A percentile compares a stretch with the other conserved stretches of the same genome.
Conservation (phyloP, 2,329 filamentous ascomycete genomes). For the Akanthomyces uredinophilus region DNA sequence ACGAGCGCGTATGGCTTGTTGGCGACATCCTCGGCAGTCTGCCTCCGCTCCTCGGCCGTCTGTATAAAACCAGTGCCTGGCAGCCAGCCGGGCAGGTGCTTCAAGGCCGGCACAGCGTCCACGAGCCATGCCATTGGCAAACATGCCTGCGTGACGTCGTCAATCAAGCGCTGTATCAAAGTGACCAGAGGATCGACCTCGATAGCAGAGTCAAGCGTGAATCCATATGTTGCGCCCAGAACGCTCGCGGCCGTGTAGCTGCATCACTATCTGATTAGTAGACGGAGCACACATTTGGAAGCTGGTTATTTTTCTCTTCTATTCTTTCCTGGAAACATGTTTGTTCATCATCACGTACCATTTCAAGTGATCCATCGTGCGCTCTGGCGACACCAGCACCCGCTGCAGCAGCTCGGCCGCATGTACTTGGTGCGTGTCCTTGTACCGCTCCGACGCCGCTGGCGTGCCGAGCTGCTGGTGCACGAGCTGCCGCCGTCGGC, state of each 20-base stretch:
- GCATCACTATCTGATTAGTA: neutral
- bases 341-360: slow-evolving; percentile 17
- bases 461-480: slow-evolving; percentile 28
- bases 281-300: neutral
- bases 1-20: slow-evolving; percentile 20
- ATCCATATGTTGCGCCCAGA: slow-evolving; percentile 17
- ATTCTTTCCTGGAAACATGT: too few species aligned
- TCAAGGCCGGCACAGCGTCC: neutral
- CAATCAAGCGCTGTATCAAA: slow-evolving; percentile 14
- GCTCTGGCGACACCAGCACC: slow-evolving; percentile 13
- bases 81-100: neutral
- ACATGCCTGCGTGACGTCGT: neutral
- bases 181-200: slow-evolving; percentile 17
- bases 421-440: slow-evolving; percentile 13
- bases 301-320: too few species aligned
- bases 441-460: slow-evolving; percentile 18
- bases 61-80: neutral
- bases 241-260: slow-evolving; percentile 18
- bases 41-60: neutral
- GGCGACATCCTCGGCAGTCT: slow-evolving; percentile 13
- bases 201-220: slow-evolving; percentile 18
- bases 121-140: neutral
- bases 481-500: slow-evolving; percentile 23
- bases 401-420: slow-evolving; percentile 13
- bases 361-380: slow-evolving; percentile 15